These are phyloP conservation scores for Candida nemodendra DNA, from an alignment of 805 yeast species.

Conservation along the genomic window DNA sequence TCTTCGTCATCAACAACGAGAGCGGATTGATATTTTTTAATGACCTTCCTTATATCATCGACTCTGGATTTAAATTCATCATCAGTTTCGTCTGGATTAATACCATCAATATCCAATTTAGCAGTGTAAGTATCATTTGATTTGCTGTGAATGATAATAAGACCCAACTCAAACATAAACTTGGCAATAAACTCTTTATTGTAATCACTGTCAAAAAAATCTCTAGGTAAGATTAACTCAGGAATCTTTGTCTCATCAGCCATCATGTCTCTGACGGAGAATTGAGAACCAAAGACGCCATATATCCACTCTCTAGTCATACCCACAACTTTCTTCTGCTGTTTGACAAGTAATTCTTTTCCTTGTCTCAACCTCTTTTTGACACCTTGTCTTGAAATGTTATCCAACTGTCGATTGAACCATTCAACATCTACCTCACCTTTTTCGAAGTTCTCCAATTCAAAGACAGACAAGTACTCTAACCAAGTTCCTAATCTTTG, in stretches of 20 bases:
- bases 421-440: constrained; percentile 84
- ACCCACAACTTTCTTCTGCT: constrained; percentile 74
- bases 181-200: constrained; percentile 61
- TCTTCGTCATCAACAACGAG: constrained; percentile 60
- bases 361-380: constrained; percentile 65
- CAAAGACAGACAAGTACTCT: constrained; percentile 72
- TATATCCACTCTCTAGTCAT: constrained; percentile 49
- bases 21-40: constrained; percentile 67
- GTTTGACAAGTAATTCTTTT: constrained; percentile 60
- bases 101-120: constrained; percentile 70
- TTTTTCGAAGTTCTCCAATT: constrained; percentile 80
- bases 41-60: constrained; percentile 46
- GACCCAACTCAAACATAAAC: constrained; percentile 65
- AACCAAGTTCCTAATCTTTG: constrained; percentile 73
- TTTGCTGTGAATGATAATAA: constrained; percentile 63
- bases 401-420: constrained; percentile 84
- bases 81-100: constrained; percentile 62
- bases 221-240: constrained; percentile 45
- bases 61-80: constrained; percentile 61
- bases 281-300: constrained; percentile 30
- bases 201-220: constrained; percentile 40
- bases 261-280: constrained; percentile 31
- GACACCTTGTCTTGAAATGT: constrained; percentile 71
- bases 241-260: constrained; percentile 42
- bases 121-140: constrained; percentile 56